Base-by-base conservation (phyloP, 1,139 yeast species). In the Saccharomyces hybrid region DNA sequence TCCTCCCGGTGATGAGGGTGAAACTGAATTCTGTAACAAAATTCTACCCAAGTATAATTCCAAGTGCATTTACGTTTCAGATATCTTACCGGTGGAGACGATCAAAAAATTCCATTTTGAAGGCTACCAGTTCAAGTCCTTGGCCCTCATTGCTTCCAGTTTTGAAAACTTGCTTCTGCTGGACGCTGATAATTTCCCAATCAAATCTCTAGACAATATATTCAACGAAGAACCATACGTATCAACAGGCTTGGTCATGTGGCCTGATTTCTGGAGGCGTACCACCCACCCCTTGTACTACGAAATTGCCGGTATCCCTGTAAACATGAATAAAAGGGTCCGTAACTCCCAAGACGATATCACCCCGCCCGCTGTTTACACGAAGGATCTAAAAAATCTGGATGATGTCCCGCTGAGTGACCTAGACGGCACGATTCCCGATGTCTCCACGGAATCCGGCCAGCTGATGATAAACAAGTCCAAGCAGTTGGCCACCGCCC, bases 201-300 rank as follows among this genome's bases (percentile, higher is more conserved):
- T 84, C 1, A 77, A 76, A 61, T 72, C 79, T 3, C 82, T 88
- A 14, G 83, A 80, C 62, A 62, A 67, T 23, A 67, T 85, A 2
- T 82, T 87, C 62, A 74, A 74, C 7, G 74, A 79, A 53, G 79
- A 78, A 42, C 80, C 88, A 5, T 87, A 77, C 69, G 69, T 69
- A 46, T 64, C 75, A 19, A 70, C 75, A 50, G 91, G 93, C 1
- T 75, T 85, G 71, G 78, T 87, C 3, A 73, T 85, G 29, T 87
- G 95, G 91, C 93, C 95, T 3, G 95, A 88, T 69, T 87, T 81
- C 67, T 88, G 95, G 95, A 77, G 79, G 61, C 76, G 95, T 60
- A 79, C 88, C 0, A 83, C 86, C 1, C 78, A 85, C 5, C 95
- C 95, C 3, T 71, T 70, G 41, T 88, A 76, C 65, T 87, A 84